A percentile compares a stretch with the other conserved stretches of the same genome.
phyloP scores from a whole-genome alignment of 306 rosid species.

The Vicia faba region DNA sequence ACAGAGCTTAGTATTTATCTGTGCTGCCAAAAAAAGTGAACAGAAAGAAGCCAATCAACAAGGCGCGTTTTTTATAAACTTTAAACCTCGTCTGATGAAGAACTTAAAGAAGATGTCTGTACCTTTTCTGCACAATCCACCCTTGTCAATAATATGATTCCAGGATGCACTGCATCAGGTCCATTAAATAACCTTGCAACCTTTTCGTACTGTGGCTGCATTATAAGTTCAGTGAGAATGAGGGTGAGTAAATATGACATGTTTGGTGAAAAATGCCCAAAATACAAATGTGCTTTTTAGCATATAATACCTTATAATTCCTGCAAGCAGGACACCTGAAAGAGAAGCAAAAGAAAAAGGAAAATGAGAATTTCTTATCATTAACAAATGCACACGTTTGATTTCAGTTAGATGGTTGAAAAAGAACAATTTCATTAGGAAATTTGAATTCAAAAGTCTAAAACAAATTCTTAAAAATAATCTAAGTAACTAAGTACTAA shows the following conservation, averaged over 20 bases:
- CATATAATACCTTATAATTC: constrained; percentile 77
- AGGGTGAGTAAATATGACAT: constrained; percentile 14
- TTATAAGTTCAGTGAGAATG: constrained; percentile 28
- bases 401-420: too few species aligned
- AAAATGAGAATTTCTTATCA: constrained; percentile 33
- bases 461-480: not conserved
- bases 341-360: constrained; percentile 33
- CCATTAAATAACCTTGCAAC: constrained; percentile 98
- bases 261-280: not conserved
- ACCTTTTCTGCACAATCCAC: constrained; percentile 96
- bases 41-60: constrained; percentile 47
- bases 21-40: constrained; percentile 83
- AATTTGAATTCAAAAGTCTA: not conserved
- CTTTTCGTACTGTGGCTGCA: constrained; percentile 92
- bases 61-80: constrained; percentile 33
- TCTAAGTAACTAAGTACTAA: not conserved
- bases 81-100: constrained; percentile 5
- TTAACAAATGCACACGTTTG: too few species aligned
- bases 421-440: not conserved
- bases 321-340: constrained; percentile 98
- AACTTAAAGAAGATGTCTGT: constrained; percentile 33
- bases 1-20: constrained; percentile 90
- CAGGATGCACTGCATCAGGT: constrained; percentile 91
- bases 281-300: constrained; percentile 6
- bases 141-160: constrained; percentile 81